Base-by-base conservation (phyloP, 2,329 filamentous ascomycete genomes). In the Colletotrichum tanaceti region DNA sequence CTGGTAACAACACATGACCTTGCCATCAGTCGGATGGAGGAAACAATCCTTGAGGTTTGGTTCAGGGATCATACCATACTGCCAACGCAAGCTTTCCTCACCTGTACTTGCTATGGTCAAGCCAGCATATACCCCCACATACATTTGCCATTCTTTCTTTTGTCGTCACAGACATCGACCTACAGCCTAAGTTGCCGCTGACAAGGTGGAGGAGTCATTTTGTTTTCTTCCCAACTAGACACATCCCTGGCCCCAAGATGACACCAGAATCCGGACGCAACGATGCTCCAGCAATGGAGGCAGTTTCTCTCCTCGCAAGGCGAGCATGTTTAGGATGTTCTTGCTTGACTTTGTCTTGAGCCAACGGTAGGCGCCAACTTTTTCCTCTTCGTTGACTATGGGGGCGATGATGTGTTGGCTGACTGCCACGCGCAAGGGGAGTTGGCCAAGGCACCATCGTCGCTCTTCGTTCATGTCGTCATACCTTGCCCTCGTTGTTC, bases 161-260 rank as follows among this genome's bases (percentile, higher is more conserved):
- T 6, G 20, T 49, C 18, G 1, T 54, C n/a, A 14, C 20, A 24
- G 16, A 11, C 13, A 5, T 28, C 22, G 22, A 43, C 14, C n/a
- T 43, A 6, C 46, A 16, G n/a, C 9, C 13, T 2, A 54, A 18
- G 49, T 13, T n/a, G 18, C 6, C 24, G 32, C 32, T 20, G 7
- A 35, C 32, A 20, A 22, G 44, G 63, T 57, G 50, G 50, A 3
- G 24, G 50, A 62, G 58, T 43, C 49, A 32, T 55, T 20, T 14
- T 57, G 50, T 41, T 41, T 49, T 43, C 32, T 44, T 54, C 49
- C 22, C 20, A 58, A 68, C 24, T n/a, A 18, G 47, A 68, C 61
- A 32, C 54, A 68, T 68, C 65, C 65, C 64, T 67, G 59, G 28
- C 58, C 43, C 44, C 39, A 39, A 68, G 44, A 47, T 58, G 35